Evolutionary conservation across 2,329 filamentous ascomycete genomes (phyloP), one percentile per base, ranked within the genome.

Genomic region (Aspergillus ochraceoroseus): DNA sequence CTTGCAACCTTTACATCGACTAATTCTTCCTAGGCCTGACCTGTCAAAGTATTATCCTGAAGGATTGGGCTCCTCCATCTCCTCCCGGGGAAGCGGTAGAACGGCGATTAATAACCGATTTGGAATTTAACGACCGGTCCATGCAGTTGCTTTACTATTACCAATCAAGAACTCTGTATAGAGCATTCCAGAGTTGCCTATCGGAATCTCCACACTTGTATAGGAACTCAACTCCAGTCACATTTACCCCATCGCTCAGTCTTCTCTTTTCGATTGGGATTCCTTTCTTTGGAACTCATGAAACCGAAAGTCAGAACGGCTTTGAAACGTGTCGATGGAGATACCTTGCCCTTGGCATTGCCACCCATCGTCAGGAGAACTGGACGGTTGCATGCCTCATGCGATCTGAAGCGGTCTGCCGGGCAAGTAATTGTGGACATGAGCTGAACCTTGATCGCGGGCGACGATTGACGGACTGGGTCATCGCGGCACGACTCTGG

Each of bases 321-420:
- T 32, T 29, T 36, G 43, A 46, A 14, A 39, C 49, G 7, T 68
- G 66, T 46, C 55, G 59, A 32, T 66, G 63, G 62, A 57, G 55
- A 41, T 68, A 68, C 29, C 62, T 69, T n/a, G 43, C 64, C 11
- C 54, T 68, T 13, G 66, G 64, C 12, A 59, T 63, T 11, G 61
- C 62, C 2, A 63, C 51, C 7, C 57, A 65, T 36, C 57, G 54
- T 4, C 46, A 58, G 20, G 54, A 62, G 14, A 49, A 60, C 22
- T 59, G 58, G 55, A 62, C 59, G 7, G 55, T 64, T 11, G 64
- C 64, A 9, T 69, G 62, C 40, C 43, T 70, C 4, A 38, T 69
- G 28, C 62, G 49, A 25, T 64, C 65, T 3, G 56, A 63, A 43
- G 52, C 60, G 3, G 38, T 37, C 12, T 62, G 58, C 32, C 49